phyloP scores from a whole-genome alignment of 1,139 yeast genomes.

The Citeromyces siamensis region DNA sequence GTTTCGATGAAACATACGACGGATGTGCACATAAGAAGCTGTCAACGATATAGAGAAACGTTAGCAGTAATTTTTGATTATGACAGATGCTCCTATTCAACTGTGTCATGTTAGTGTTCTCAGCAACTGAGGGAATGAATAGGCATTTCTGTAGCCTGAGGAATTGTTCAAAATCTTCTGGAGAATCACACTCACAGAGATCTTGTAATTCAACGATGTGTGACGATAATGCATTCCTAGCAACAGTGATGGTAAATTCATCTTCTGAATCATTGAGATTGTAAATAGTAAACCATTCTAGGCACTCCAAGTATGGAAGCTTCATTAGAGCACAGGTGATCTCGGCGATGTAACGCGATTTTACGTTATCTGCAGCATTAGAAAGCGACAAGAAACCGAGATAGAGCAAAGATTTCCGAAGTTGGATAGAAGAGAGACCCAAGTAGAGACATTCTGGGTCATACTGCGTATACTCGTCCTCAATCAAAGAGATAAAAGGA shows the following conservation, averaged over 20 bases:
- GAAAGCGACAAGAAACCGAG: constrained; percentile 5
- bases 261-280: background rate
- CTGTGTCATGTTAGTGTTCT: background rate
- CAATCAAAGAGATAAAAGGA: constrained; percentile 5
- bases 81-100: background rate
- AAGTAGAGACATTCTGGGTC: constrained; percentile 4
- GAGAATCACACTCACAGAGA: too few species aligned
- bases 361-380: constrained; percentile 1
- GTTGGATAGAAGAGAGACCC: constrained; percentile 10
- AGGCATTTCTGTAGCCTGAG: background rate
- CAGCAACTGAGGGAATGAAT: background rate
- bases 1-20: too few species aligned
- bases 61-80: background rate
- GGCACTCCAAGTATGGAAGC: constrained; percentile 6
- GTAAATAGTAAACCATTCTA: constrained; percentile 6
- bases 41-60: background rate
- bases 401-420: constrained; percentile 8
- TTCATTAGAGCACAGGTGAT: constrained; percentile 6
- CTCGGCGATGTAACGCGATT: constrained; percentile 6
- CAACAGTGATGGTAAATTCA: too few species aligned
- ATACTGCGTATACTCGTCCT: background rate
- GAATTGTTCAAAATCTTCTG: background rate
- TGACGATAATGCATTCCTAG: too few species aligned
- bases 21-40: background rate
- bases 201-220: too few species aligned